These are phyloP conservation scores for Incumbomyces lentus DNA, from an alignment of 2,329 filamentous ascomycete species.

Conservation along the genomic window DNA sequence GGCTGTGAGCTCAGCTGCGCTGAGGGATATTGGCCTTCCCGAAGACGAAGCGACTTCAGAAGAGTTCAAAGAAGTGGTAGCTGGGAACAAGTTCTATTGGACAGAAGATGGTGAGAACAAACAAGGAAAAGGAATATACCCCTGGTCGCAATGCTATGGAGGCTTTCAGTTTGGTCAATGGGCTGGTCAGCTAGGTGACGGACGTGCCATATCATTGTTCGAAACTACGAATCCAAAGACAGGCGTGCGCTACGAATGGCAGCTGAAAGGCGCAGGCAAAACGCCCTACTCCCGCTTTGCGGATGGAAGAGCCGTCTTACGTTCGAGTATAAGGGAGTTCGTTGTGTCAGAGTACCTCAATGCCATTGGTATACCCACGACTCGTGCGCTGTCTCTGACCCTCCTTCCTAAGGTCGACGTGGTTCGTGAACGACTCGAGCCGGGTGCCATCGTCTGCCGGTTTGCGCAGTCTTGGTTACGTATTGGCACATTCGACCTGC, in stretches of 20 bases:
- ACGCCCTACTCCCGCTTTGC: constrained; percentile 96
- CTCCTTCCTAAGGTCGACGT: constrained; percentile 64
- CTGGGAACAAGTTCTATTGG: constrained; percentile 73
- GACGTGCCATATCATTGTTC: constrained; percentile 86
- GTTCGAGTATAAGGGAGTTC: constrained; percentile 90
- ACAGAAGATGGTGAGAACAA: constrained; percentile 46
- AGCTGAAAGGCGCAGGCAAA: constrained; percentile 84
- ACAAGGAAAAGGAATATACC: constrained; percentile 59
- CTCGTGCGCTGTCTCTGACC: constrained; percentile 71
- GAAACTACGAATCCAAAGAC: constrained; percentile 69
- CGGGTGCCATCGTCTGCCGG: constrained; percentile 78
- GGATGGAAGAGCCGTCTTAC: constrained; percentile 84
- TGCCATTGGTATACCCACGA: constrained; percentile 75
- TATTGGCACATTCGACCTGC: constrained; percentile 92
- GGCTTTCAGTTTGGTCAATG: constrained; percentile 61
- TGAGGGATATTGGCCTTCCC: constrained; percentile 70
- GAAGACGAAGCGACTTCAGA: constrained; percentile 57
- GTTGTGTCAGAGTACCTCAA: constrained; percentile 79
- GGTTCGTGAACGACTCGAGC: constrained; percentile 68
- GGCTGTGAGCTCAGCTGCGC: constrained; percentile 65
- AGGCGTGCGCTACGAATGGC: constrained; percentile 71
- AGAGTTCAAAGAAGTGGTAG: constrained; percentile 66
- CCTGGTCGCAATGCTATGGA: constrained; percentile 97
- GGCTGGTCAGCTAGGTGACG: constrained; percentile 93
- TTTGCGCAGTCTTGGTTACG: constrained; percentile 89